phyloP scores from a whole-genome alignment of 2,329 filamentous ascomycete species.

The Aspergillus thermomutatus region DNA sequence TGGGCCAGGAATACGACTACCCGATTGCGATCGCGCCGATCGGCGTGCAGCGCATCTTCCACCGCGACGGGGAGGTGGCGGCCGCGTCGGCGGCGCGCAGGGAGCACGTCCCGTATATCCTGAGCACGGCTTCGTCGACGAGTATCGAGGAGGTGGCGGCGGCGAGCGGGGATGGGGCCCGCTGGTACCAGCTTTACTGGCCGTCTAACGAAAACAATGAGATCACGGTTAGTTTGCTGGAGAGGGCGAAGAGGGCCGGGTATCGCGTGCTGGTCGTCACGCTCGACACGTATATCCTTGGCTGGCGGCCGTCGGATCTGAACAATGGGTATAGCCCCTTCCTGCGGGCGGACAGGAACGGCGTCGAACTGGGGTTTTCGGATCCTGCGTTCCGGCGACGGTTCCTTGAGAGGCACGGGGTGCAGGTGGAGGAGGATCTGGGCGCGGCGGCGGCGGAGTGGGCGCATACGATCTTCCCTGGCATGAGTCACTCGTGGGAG shows the following conservation, averaged over 20 bases:
- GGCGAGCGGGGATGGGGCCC: constrained; percentile 52
- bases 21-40: constrained; percentile 65
- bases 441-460: constrained; percentile 48
- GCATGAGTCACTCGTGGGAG: constrained; percentile 56
- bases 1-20: constrained; percentile 45
- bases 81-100: constrained; percentile 58
- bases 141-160: constrained; percentile 64
- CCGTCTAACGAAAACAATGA: constrained; percentile 56
- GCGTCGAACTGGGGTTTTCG: constrained; percentile 59
- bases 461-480: constrained; percentile 52
- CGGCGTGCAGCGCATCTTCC: constrained; percentile 66
- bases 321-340: constrained; percentile 52
- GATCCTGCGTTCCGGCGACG: constrained; percentile 63
- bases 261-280: constrained; percentile 68
- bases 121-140: constrained; percentile 61
- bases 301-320: constrained; percentile 66
- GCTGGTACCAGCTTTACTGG: constrained; percentile 77
- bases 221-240: constrained; percentile 60
- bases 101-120: constrained; percentile 61
- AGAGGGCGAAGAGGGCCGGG: constrained; percentile 57
- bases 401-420: constrained; percentile 46
- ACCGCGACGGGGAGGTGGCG: constrained; percentile 61
- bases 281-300: constrained; percentile 65
- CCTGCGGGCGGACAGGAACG: constrained; percentile 35
- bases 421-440: constrained; percentile 44